Percentiles rank a stretch among this genome's conserved stretches.
Evolutionary conservation across 768 basidiomycete species (phyloP).

Genomic region (Mycena galericulata): DNA sequence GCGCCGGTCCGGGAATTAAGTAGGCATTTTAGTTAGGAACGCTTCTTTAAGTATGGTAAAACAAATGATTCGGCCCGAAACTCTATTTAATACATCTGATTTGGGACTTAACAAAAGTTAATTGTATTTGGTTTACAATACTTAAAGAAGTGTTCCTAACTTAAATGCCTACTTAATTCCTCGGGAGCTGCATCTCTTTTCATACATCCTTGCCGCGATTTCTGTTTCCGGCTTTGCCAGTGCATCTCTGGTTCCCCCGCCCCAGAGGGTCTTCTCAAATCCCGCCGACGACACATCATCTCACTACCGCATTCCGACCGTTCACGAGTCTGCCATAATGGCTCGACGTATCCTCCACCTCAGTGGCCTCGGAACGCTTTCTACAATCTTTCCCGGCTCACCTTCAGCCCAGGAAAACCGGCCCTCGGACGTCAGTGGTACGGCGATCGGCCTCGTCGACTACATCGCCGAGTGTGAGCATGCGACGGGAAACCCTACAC

Average conservation of each 20-base stretch:
- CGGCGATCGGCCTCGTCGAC: constrained; percentile 1
- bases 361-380: constrained; percentile 8
- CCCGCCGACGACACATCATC: neutral
- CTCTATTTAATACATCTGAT: too few relatives aligned
- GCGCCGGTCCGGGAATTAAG: too few relatives aligned
- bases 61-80: too few relatives aligned
- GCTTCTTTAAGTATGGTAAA: too few relatives aligned
- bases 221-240: neutral
- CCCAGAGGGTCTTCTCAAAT: neutral
- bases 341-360: constrained; percentile 19
- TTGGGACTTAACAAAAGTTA: too few relatives aligned
- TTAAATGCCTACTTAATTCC: too few relatives aligned
- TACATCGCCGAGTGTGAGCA: constrained; percentile 21
- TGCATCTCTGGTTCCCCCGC: neutral
- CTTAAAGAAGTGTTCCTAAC: too few relatives aligned
- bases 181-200: too few relatives aligned
- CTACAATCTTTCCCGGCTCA: constrained; percentile 10
- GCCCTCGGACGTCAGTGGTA: neutral
- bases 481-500: constrained; percentile 7
- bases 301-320: constrained; percentile 8
- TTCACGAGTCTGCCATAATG: constrained; percentile 16
- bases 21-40: too few relatives aligned
- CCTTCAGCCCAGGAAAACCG: neutral
- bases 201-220: too few relatives aligned
- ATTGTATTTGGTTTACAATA: too few relatives aligned